A percentile compares a stretch with the other conserved stretches of the same genome.
Evolutionary conservation across 371 early-diverging fungal species (phyloP).

Genomic region (Sporodiniella umbellata): DNA sequence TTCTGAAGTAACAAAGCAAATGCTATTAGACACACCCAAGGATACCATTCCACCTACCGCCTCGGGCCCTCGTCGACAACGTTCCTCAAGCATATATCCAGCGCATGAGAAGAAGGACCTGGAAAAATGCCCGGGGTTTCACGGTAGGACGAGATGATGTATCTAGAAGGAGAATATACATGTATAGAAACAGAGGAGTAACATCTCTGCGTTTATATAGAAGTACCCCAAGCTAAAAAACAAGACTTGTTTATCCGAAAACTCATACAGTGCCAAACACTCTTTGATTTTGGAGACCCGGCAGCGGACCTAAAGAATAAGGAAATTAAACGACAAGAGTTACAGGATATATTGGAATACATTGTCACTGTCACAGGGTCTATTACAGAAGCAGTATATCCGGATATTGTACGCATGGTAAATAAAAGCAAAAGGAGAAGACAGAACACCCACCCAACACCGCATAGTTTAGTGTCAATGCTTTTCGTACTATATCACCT

Average conservation of each 20-base stretch:
- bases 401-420: slow-evolving; percentile 92
- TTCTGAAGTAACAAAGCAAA: slow-evolving; percentile 21
- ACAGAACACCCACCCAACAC: background rate
- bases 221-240: slow-evolving; percentile 71
- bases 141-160: too few relatives aligned
- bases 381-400: slow-evolving; percentile 86
- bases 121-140: slow-evolving; percentile 73
- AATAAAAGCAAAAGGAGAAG: too few relatives aligned
- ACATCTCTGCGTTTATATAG: slow-evolving; percentile 30
- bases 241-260: slow-evolving; percentile 85
- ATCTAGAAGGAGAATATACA: background rate
- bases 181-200: background rate
- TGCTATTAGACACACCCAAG: slow-evolving; percentile 56
- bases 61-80: slow-evolving; percentile 79
- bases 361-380: slow-evolving; percentile 82
- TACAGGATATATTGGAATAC: slow-evolving; percentile 92
- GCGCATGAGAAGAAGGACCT: slow-evolving; percentile 72
- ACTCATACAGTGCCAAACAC: slow-evolving; percentile 82
- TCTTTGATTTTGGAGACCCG: slow-evolving; percentile 94
- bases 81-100: slow-evolving; percentile 79
- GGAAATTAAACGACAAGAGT: slow-evolving; percentile 89
- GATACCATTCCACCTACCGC: slow-evolving; percentile 70
- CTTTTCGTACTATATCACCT: slow-evolving; percentile 93
- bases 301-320: slow-evolving; percentile 86
- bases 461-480: slow-evolving; percentile 78